A percentile compares a stretch with the other conserved stretches of the same genome.
phyloP scores from a whole-genome alignment of 2,329 filamentous ascomycete genomes.

The Aspergillus pseudotamarii region DNA sequence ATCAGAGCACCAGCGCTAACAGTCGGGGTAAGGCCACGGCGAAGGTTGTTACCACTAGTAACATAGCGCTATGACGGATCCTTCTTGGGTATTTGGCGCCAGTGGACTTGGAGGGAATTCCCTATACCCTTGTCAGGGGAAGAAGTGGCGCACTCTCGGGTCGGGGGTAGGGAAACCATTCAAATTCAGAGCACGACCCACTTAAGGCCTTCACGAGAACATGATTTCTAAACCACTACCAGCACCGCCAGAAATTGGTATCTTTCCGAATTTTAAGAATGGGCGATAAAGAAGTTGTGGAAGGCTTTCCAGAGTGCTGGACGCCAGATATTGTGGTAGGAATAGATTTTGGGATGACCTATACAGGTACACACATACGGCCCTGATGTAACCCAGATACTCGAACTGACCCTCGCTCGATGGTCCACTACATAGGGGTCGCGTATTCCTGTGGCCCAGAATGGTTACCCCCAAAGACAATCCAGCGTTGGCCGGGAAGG shows the following conservation, averaged over 20 bases:
- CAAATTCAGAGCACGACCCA: background rate
- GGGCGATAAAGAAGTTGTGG: slow-evolving; percentile 20
- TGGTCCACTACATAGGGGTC: slow-evolving; percentile 28
- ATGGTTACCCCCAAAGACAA: slow-evolving; percentile 36
- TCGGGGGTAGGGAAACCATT: background rate
- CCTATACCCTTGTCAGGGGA: slow-evolving; percentile 6
- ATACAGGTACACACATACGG: slow-evolving; percentile 20
- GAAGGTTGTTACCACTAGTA: background rate
- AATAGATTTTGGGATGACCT: slow-evolving; percentile 27
- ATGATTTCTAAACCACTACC: background rate
- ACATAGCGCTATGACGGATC: background rate
- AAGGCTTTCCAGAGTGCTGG: background rate
- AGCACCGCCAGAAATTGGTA: background rate
- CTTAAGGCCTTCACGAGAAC: background rate
- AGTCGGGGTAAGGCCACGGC: background rate
- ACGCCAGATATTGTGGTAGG: slow-evolving; percentile 8
- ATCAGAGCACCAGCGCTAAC: background rate
- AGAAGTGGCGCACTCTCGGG: background rate
- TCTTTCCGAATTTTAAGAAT: slow-evolving; percentile 4
- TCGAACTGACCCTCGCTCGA: background rate
- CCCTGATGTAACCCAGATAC: background rate
- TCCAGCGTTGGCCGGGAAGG: slow-evolving; percentile 40
- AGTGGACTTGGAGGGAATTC: background rate
- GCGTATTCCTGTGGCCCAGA: slow-evolving; percentile 40
- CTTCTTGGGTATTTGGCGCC: background rate